Evolutionary conservation across 306 rosid species (phyloP).

Genomic region (Dalbergia cultrata): DNA sequence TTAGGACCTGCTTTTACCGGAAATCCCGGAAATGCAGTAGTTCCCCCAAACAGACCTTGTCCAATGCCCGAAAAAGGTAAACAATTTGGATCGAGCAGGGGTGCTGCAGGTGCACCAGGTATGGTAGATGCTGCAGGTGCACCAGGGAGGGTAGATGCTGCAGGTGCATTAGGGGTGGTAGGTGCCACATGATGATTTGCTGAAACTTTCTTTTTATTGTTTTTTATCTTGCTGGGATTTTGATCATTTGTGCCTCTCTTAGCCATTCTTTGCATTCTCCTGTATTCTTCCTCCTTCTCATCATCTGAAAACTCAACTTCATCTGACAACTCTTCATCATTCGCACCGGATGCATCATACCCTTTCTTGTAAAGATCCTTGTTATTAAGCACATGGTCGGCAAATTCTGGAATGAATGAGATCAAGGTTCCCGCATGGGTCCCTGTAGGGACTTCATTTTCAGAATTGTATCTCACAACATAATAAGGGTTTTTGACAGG

Average conservation of each 20-base stretch:
- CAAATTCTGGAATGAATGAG: slow-evolving; percentile 88
- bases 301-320: slow-evolving; percentile 93
- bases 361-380: slow-evolving; percentile 85
- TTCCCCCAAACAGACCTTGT: slow-evolving; percentile 54
- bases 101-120: slow-evolving; percentile 43
- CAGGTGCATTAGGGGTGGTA: slow-evolving; percentile 47
- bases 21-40: slow-evolving; percentile 55
- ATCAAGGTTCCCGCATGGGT: slow-evolving; percentile 61
- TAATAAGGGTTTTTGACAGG: slow-evolving; percentile 90
- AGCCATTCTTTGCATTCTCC: slow-evolving; percentile 58
- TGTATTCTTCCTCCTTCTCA: slow-evolving; percentile 88
- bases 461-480: slow-evolving; percentile 84
- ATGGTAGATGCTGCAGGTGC: slow-evolving; percentile 47
- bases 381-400: slow-evolving; percentile 73
- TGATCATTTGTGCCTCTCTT: slow-evolving; percentile 73
- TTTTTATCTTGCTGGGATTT: slow-evolving; percentile 57
- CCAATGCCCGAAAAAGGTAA: slow-evolving; percentile 51
- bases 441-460: slow-evolving; percentile 75
- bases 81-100: slow-evolving; percentile 41
- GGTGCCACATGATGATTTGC: slow-evolving; percentile 37
- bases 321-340: slow-evolving; percentile 86
- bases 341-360: slow-evolving; percentile 87
- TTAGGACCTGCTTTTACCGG: slow-evolving; percentile 49
- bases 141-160: slow-evolving; percentile 31
- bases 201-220: slow-evolving; percentile 50